A percentile compares a stretch with the other conserved stretches of the same genome.
Evolutionary conservation across 2,329 filamentous ascomycete species (phyloP).

Genomic region (Cylindrodendrum hubeiense): DNA sequence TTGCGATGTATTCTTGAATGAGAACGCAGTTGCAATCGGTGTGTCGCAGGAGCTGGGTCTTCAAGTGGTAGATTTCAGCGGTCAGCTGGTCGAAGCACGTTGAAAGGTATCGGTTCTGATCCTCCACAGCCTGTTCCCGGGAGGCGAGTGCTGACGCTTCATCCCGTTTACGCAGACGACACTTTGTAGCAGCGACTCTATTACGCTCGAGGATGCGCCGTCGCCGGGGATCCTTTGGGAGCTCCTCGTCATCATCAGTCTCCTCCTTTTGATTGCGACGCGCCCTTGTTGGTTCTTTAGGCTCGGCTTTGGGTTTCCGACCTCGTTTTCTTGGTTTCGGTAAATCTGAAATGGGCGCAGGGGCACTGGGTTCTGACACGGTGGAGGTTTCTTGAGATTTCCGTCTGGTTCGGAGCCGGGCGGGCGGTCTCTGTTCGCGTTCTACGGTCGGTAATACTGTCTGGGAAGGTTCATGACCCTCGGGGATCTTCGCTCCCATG

Average conservation of each 20-base stretch:
- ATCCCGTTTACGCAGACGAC: slow-evolving; percentile 47
- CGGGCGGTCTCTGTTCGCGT: slow-evolving; percentile 26
- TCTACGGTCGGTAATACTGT: slow-evolving; percentile 26
- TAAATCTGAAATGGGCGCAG: neutral
- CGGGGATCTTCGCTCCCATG: slow-evolving; percentile 9
- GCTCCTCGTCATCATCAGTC: slow-evolving; percentile 37
- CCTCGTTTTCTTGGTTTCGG: slow-evolving; percentile 43
- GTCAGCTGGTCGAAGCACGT: slow-evolving; percentile 42
- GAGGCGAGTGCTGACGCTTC: slow-evolving; percentile 46
- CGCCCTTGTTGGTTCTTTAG: slow-evolving; percentile 24
- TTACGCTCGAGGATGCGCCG: slow-evolving; percentile 48
- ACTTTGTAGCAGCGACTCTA: slow-evolving; percentile 49
- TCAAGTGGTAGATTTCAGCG: slow-evolving; percentile 46
- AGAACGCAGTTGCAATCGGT: slow-evolving; percentile 47
- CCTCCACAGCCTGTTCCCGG: slow-evolving; percentile 46
- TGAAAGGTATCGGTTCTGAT: slow-evolving; percentile 46
- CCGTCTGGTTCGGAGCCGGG: slow-evolving; percentile 22
- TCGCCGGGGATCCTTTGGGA: slow-evolving; percentile 40
- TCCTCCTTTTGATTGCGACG: slow-evolving; percentile 24
- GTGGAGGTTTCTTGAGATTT: slow-evolving; percentile 27
- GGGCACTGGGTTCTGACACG: slow-evolving; percentile 14
- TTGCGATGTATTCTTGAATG: slow-evolving; percentile 48
- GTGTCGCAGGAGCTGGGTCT: slow-evolving; percentile 46
- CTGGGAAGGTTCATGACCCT: slow-evolving; percentile 13
- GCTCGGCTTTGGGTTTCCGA: slow-evolving; percentile 39